Percentiles rank a stretch among this genome's conserved stretches.
These are phyloP conservation scores for Simmondsia chinensis DNA, from an alignment of 148 eudicot species.

Conservation along the genomic window DNA sequence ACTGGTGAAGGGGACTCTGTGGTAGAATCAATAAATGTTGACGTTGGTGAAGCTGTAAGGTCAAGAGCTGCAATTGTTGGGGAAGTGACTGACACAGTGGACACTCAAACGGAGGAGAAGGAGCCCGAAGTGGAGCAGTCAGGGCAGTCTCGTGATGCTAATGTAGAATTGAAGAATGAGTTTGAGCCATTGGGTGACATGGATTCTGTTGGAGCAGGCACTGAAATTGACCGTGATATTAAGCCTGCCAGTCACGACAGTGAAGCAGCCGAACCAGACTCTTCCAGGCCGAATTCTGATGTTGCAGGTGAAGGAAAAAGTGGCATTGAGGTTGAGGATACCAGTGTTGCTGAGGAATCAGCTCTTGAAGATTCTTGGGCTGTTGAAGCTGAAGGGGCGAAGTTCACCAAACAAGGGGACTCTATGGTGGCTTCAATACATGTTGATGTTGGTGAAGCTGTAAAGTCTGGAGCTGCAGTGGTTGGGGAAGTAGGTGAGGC, in stretches of 20 bases:
- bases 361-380: too few species aligned
- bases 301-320: slow-evolving; percentile 3
- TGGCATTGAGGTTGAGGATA: too few species aligned
- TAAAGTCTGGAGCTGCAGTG: too few species aligned
- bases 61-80: slow-evolving; percentile 31
- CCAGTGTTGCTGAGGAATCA: too few species aligned
- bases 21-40: slow-evolving; percentile 22
- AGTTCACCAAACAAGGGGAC: too few species aligned
- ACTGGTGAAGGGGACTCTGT: slow-evolving; percentile 24
- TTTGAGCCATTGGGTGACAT: slow-evolving; percentile 10
- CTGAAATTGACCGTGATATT: slow-evolving; percentile 7
- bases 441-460: too few species aligned
- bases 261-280: slow-evolving; percentile 5
- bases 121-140: slow-evolving; percentile 7
- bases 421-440: too few species aligned
- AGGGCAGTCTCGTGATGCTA: slow-evolving; percentile 4
- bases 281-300: slow-evolving; percentile 15
- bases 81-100: too few species aligned
- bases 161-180: slow-evolving; percentile 13
- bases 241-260: slow-evolving; percentile 1
- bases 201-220: slow-evolving; percentile 19
- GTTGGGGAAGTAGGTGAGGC: too few species aligned
- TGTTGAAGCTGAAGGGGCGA: too few species aligned
- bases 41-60: slow-evolving; percentile 15
- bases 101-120: neutral